Percentiles rank a stretch among this genome's conserved stretches.
phyloP scores from a whole-genome alignment of 192 early-diverging fungal species.

The Chytriomyces confervae region DNA sequence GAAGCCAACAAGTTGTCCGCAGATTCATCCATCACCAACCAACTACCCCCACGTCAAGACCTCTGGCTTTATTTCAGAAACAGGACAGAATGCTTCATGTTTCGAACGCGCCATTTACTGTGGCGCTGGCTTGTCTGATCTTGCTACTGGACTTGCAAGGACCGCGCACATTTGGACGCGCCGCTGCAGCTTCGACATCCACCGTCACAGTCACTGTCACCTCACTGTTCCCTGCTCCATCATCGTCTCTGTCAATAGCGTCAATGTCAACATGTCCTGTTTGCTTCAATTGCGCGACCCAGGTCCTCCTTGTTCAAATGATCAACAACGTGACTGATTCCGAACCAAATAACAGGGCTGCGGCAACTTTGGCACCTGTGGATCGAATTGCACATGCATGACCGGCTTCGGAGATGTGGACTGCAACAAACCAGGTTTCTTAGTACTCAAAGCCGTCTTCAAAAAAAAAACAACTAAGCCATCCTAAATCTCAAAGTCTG shows the following conservation, averaged over 20 bases:
- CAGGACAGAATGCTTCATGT: no score
- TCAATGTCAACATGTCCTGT: slow-evolving; percentile 13
- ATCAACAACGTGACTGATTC: background rate
- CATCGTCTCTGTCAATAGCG: no score
- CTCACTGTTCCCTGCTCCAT: slow-evolving; percentile 9
- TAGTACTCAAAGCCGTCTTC: background rate
- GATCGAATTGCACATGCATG: slow-evolving; percentile 14
- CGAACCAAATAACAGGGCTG: slow-evolving; percentile 8
- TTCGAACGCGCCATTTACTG: background rate
- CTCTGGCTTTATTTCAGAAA: no score
- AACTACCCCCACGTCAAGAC: no score
- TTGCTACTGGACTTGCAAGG: background rate
- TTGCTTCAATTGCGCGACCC: slow-evolving; percentile 34
- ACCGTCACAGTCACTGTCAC: background rate
- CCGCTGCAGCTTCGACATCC: background rate
- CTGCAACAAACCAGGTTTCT: slow-evolving; percentile 26
- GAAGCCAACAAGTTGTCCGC: no score
- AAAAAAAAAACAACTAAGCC: background rate
- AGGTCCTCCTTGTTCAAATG: background rate
- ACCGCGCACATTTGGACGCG: background rate
- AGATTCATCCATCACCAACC: no score
- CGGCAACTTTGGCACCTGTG: slow-evolving; percentile 29
- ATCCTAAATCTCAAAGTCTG: slow-evolving; percentile 17
- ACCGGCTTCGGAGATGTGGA: slow-evolving; percentile 29
- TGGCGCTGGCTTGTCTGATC: background rate